These are phyloP conservation scores for Monilinia vaccinii-corymbosi DNA, from an alignment of 2,329 filamentous ascomycete genomes.

Conservation along the genomic window DNA sequence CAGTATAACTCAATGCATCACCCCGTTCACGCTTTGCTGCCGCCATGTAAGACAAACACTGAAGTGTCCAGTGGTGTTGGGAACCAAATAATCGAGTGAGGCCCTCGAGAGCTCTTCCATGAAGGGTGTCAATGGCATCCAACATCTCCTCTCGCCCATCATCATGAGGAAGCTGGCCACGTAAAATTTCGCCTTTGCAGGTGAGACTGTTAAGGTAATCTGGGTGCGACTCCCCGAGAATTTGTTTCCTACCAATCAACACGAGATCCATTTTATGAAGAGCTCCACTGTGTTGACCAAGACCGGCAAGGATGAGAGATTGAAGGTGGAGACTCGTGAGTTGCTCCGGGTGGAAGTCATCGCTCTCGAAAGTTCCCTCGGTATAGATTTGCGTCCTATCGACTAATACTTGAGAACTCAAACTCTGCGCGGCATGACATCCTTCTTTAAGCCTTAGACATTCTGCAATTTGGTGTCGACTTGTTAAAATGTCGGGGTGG, in stretches of 20 bases:
- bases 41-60: slow-evolving; percentile 19
- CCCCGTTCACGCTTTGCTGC: slow-evolving; percentile 20
- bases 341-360: slow-evolving; percentile 24
- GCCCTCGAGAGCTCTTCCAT: slow-evolving; percentile 18
- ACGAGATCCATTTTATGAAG: slow-evolving; percentile 20
- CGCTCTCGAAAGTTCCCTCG: slow-evolving; percentile 16
- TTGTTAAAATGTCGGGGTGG: slow-evolving; percentile 24
- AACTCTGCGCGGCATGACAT: slow-evolving; percentile 18
- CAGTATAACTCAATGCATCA: slow-evolving; percentile 12
- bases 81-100: slow-evolving; percentile 20
- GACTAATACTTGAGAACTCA: slow-evolving; percentile 17
- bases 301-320: slow-evolving; percentile 21
- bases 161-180: slow-evolving; percentile 16
- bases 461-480: slow-evolving; percentile 21
- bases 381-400: slow-evolving; percentile 21
- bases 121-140: slow-evolving; percentile 17
- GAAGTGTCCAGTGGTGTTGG: slow-evolving; percentile 21
- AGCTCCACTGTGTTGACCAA: slow-evolving; percentile 18
- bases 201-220: slow-evolving; percentile 21
- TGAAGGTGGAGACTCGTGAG: slow-evolving; percentile 22
- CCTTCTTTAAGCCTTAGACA: slow-evolving; percentile 18
- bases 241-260: slow-evolving; percentile 13
- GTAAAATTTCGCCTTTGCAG: slow-evolving; percentile 24
- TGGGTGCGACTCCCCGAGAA: slow-evolving; percentile 20
- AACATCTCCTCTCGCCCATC: slow-evolving; percentile 15